A percentile compares a stretch with the other conserved stretches of the same genome.
phyloP scores from a whole-genome alignment of 1,284 basidiomycete genomes.

The Irpex lacteus region DNA sequence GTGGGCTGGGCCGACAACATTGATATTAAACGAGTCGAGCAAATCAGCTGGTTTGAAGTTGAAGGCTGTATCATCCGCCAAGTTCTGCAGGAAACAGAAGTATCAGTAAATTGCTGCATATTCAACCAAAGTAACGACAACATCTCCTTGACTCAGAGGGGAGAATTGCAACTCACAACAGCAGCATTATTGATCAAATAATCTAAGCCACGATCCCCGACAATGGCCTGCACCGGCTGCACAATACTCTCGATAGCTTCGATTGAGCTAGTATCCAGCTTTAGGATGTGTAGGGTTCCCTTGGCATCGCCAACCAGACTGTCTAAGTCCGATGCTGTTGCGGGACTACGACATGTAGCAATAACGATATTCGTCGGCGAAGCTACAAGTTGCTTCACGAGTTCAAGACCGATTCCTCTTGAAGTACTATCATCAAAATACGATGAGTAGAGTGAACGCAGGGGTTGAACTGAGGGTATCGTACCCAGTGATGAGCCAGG shows the following conservation, averaged over 20 bases:
- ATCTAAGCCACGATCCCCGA: conserved; percentile 32
- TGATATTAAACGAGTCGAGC: conserved; percentile 24
- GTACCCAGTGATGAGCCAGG: neutral
- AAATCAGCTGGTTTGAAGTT: conserved; percentile 20
- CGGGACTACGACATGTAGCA: conserved; percentile 32
- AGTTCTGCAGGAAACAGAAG: conserved; percentile 20
- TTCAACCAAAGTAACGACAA: neutral
- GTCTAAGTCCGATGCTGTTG: conserved; percentile 7
- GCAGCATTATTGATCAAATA: conserved; percentile 41
- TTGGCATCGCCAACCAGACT: conserved; percentile 23
- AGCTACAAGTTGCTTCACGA: conserved; percentile 33
- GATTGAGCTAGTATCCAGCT: conserved; percentile 32
- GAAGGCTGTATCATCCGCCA: conserved; percentile 26
- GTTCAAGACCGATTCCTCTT: conserved; percentile 39
- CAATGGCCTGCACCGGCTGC: conserved; percentile 21
- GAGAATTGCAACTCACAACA: conserved; percentile 24
- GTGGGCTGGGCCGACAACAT: conserved; percentile 34
- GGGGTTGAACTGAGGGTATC: neutral
- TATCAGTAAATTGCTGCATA: neutral
- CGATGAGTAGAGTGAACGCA: neutral
- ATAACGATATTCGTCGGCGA: conserved; percentile 30
- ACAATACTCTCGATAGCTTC: conserved; percentile 28
- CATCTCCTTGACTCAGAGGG: neutral
- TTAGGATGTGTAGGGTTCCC: conserved; percentile 32
- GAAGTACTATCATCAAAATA: conserved; percentile 29